Evolutionary conservation across 257 asterid species (phyloP).

Genomic region (Hygrophila difformis): DNA sequence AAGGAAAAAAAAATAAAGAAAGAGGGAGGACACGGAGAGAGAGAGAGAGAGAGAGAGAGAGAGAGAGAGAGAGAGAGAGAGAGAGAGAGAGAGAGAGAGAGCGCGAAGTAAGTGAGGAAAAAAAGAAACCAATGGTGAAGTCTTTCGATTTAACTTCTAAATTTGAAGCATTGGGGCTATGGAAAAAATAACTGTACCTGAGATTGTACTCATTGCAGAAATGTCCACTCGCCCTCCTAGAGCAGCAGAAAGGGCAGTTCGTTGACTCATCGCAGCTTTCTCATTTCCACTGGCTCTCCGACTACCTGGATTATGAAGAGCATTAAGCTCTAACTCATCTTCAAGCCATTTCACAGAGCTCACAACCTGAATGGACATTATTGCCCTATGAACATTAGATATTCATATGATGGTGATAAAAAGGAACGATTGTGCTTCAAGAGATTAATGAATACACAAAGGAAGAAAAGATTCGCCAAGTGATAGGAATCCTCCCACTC

Average conservation of each 20-base stretch:
- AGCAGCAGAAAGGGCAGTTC: slow-evolving; percentile 95
- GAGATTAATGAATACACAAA: slow-evolving; percentile 11
- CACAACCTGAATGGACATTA: slow-evolving; percentile 60
- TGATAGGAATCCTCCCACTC: slow-evolving; percentile 6
- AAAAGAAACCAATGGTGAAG: too few relatives aligned
- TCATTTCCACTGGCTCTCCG: slow-evolving; percentile 88
- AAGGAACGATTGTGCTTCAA: neutral
- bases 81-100: too few relatives aligned
- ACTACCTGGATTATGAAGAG: slow-evolving; percentile 98
- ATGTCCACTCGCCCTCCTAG: slow-evolving; percentile 94
- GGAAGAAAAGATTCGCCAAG: neutral
- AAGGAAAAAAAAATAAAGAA: too few relatives aligned
- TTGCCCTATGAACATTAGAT: slow-evolving; percentile 14
- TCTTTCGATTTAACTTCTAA: slow-evolving; percentile 12
- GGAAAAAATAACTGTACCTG: slow-evolving; percentile 40
- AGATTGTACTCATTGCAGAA: slow-evolving; percentile 80
- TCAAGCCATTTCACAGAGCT: slow-evolving; percentile 99
- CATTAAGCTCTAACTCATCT: slow-evolving; percentile 99
- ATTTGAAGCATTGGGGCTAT: slow-evolving; percentile 14
- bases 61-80: too few relatives aligned
- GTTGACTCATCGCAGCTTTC: slow-evolving; percentile 89
- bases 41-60: too few relatives aligned
- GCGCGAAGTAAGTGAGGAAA: too few relatives aligned
- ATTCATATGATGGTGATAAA: neutral
- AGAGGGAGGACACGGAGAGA: too few relatives aligned